Percentiles rank a stretch among this genome's conserved stretches.
These are phyloP conservation scores for Alternaria ventricosa DNA, from an alignment of 2,329 filamentous ascomycete genomes.

Conservation along the genomic window DNA sequence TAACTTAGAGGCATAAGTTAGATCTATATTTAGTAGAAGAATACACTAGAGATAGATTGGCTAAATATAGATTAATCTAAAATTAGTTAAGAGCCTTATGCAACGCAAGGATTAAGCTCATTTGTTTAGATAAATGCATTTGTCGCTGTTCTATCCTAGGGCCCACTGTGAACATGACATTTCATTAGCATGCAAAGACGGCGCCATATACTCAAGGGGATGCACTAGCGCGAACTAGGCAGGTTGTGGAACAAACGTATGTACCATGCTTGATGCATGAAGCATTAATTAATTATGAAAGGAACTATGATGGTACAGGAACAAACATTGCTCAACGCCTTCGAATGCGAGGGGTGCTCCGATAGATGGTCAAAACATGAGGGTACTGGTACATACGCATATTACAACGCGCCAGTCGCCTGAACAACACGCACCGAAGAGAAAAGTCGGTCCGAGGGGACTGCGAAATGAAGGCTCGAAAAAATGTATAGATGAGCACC, in stretches of 20 bases:
- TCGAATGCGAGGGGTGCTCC: not conserved
- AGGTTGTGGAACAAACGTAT: not conserved
- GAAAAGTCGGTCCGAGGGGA: not conserved
- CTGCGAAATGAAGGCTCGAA: not conserved
- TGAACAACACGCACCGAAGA: not conserved
- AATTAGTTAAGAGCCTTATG: no score
- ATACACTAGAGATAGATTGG: no score
- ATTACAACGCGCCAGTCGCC: not conserved
- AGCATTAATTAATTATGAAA: not conserved
- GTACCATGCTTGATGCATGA: not conserved
- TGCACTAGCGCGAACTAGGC: not conserved
- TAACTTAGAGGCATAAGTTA: no score
- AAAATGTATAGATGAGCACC: not conserved
- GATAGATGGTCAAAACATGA: not conserved
- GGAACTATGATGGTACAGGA: not conserved
- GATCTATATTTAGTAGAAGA: no score
- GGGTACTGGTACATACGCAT: not conserved
- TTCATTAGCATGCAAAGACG: not conserved
- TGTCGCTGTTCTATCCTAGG: not conserved
- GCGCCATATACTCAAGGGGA: not conserved
- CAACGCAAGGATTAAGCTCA: not conserved
- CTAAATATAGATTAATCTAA: no score
- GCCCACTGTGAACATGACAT: constrained; percentile 1
- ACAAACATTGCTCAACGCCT: not conserved
- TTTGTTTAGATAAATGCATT: not conserved